Percentiles rank a stretch among this genome's conserved stretches.
These are phyloP conservation scores for Pseudogymnoascus sp. DNA, from an alignment of 2,329 filamentous ascomycete genomes.

Conservation along the genomic window DNA sequence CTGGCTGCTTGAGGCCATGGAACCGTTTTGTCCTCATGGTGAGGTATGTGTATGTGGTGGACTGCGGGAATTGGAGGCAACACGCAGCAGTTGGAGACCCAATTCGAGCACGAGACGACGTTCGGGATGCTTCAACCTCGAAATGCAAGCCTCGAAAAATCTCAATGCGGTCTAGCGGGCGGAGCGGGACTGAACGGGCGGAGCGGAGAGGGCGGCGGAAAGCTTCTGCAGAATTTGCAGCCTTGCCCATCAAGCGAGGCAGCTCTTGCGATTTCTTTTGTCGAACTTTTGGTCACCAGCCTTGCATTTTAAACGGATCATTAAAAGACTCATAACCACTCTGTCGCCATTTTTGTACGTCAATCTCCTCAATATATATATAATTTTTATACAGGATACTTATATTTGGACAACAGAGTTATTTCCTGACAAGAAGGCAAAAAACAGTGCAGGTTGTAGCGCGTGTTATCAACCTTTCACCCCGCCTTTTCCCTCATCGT, in stretches of 20 bases:
- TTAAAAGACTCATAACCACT: constrained; percentile 2
- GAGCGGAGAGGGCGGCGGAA: neutral
- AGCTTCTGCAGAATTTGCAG: constrained; percentile 3
- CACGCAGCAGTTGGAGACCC: neutral
- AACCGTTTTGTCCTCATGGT: constrained; percentile 48
- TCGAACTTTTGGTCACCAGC: constrained; percentile 9
- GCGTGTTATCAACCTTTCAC: constrained; percentile 6
- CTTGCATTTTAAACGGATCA: constrained; percentile 8
- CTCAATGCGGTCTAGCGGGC: constrained; percentile 8
- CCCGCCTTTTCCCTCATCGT: neutral
- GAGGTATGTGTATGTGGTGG: constrained; percentile 11
- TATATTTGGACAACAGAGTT: neutral
- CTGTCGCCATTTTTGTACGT: constrained; percentile 1
- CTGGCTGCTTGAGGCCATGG: constrained; percentile 57
- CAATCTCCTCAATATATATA: neutral
- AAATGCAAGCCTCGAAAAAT: constrained; percentile 10
- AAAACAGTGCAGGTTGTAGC: constrained; percentile 1
- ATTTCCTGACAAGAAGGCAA: constrained; percentile 8
- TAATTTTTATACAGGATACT: neutral
- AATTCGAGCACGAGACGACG: constrained; percentile 8
- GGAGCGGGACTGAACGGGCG: neutral
- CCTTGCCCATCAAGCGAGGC: constrained; percentile 9
- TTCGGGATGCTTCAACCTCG: constrained; percentile 8
- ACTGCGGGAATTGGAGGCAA: constrained; percentile 7
- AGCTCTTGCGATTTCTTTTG: constrained; percentile 1